A percentile compares a stretch with the other conserved stretches of the same genome.
These are phyloP conservation scores for Pleoardoris graminearum DNA, from an alignment of 2,329 filamentous ascomycete genomes.

Conservation along the genomic window DNA sequence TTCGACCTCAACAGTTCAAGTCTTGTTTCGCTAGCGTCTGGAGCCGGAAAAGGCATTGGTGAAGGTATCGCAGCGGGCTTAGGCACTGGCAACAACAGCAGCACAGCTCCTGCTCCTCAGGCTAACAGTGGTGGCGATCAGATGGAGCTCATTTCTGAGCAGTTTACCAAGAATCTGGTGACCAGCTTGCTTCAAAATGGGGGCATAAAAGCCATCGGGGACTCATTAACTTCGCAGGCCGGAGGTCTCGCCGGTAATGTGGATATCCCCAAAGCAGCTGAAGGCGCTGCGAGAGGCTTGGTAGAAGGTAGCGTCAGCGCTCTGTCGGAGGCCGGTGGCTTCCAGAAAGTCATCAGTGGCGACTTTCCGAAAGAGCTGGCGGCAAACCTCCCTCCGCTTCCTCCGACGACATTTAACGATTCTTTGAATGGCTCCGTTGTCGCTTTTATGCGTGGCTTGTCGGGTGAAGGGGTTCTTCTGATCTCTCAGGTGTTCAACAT, in stretches of 20 bases:
- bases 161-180: constrained; percentile 27
- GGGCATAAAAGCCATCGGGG: constrained; percentile 12
- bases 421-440: constrained; percentile 31
- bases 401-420: constrained; percentile 27
- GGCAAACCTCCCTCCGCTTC: constrained; percentile 25
- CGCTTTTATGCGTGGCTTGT: constrained; percentile 30
- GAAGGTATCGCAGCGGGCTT: constrained; percentile 31
- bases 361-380: constrained; percentile 24
- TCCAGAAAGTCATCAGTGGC: constrained; percentile 31
- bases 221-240: constrained; percentile 9
- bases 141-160: constrained; percentile 19
- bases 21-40: constrained; percentile 28
- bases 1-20: constrained; percentile 19
- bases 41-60: constrained; percentile 34
- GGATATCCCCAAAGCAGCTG: constrained; percentile 25
- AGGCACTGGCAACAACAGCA: constrained; percentile 3
- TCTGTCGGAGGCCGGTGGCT: constrained; percentile 29
- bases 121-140: constrained; percentile 11
- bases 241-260: constrained; percentile 14
- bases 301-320: constrained; percentile 32
- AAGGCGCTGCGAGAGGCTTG: constrained; percentile 32
- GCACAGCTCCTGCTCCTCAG: constrained; percentile 8
- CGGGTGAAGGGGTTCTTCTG: constrained; percentile 31
- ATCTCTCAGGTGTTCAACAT: constrained; percentile 24
- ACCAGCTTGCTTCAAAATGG: constrained; percentile 31